phyloP scores from a whole-genome alignment of 495 filamentous ascomycete genomes.

The Penicillium salamii region DNA sequence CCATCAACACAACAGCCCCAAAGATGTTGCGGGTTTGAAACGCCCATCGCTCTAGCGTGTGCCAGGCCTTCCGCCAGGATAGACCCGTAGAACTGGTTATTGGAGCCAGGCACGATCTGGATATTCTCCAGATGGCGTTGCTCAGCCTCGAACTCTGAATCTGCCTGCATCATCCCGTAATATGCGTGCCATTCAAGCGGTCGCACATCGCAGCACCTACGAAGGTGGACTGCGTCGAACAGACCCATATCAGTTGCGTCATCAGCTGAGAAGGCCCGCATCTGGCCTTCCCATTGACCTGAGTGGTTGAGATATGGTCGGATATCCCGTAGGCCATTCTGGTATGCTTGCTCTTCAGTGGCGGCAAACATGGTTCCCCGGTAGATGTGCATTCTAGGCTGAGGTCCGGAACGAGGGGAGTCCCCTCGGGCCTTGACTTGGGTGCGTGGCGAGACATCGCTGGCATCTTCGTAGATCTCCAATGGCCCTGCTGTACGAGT shows the following conservation, averaged over 20 bases:
- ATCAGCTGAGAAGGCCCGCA: not conserved
- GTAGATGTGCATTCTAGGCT: not conserved
- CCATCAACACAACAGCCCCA: slow-evolving; percentile 4
- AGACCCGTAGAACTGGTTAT: not conserved
- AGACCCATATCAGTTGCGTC: not conserved
- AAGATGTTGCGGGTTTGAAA: not conserved
- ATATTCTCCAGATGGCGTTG: not conserved
- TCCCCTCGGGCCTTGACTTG: not conserved
- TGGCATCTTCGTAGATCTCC: too few species aligned
- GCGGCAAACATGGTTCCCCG: not conserved
- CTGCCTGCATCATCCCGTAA: not conserved
- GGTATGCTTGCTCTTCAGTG: not conserved
- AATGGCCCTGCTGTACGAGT: too few species aligned
- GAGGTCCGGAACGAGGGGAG: not conserved
- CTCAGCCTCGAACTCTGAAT: not conserved
- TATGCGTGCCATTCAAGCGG: not conserved
- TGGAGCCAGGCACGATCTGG: not conserved
- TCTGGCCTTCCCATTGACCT: not conserved
- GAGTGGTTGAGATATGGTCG: not conserved
- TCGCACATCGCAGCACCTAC: not conserved
- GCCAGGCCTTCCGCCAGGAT: not conserved
- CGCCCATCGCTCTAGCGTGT: not conserved
- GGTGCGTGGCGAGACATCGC: not conserved
- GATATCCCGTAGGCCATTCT: not conserved
- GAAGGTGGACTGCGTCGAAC: not conserved